phyloP scores from a whole-genome alignment of 1,139 yeast species.

The Candida gigantensis region DNA sequence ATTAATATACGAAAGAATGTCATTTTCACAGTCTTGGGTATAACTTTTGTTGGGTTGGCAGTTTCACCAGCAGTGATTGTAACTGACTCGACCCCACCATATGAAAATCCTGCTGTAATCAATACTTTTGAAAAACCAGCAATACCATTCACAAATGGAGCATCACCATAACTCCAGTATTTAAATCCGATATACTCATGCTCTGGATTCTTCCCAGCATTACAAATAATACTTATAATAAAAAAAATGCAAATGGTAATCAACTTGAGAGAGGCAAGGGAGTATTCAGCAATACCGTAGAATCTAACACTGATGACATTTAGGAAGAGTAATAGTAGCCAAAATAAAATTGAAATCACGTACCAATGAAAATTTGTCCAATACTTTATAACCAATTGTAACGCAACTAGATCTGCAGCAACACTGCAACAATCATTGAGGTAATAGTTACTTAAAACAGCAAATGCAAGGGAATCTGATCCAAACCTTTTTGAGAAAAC shows the following conservation, averaged over 20 bases:
- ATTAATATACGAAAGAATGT: constrained; percentile 54
- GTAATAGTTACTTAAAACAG: constrained; percentile 64
- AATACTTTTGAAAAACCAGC: constrained; percentile 40
- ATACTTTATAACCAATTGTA: constrained; percentile 58
- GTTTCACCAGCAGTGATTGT: constrained; percentile 71
- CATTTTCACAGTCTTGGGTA: constrained; percentile 58
- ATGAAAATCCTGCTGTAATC: constrained; percentile 64
- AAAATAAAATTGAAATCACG: constrained; percentile 57
- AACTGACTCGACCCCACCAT: constrained; percentile 67
- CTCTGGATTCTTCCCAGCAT: constrained; percentile 35
- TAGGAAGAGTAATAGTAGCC: constrained; percentile 53
- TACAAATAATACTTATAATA: constrained; percentile 38
- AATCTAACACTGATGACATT: constrained; percentile 57
- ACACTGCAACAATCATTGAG: constrained; percentile 64
- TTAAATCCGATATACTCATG: constrained; percentile 42
- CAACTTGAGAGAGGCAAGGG: constrained; percentile 40
- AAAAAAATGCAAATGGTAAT: constrained; percentile 42
- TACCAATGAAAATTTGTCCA: constrained; percentile 65
- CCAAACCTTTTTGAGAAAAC: constrained; percentile 62
- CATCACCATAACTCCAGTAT: constrained; percentile 40
- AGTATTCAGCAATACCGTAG: constrained; percentile 46
- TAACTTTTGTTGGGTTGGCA: constrained; percentile 55
- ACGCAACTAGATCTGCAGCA: constrained; percentile 62
- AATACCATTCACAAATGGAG: constrained; percentile 44
- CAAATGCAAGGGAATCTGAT: constrained; percentile 62